phyloP scores from a whole-genome alignment of 768 basidiomycete species.

The Lactifluus volemus region DNA sequence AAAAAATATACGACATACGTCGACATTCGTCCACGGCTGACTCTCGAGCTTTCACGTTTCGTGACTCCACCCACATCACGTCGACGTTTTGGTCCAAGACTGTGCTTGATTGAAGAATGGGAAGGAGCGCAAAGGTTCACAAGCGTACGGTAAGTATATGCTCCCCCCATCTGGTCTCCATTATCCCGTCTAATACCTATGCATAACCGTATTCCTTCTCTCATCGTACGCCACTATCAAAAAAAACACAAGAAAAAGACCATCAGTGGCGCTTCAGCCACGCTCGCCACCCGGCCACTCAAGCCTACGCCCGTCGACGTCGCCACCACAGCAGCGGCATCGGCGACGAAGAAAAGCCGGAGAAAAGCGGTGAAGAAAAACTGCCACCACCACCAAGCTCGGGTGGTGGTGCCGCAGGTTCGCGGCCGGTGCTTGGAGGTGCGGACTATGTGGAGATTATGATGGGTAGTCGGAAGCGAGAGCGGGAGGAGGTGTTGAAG shows the following conservation, averaged over 20 bases:
- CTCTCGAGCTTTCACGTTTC: not conserved
- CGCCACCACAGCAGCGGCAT: slow-evolving; percentile 13
- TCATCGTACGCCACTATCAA: not conserved
- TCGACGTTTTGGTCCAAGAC: not conserved
- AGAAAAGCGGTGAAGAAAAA: slow-evolving; percentile 23
- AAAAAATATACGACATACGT: not conserved
- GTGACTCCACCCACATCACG: not conserved
- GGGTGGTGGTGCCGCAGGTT: slow-evolving; percentile 9
- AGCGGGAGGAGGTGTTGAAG: slow-evolving; percentile 56
- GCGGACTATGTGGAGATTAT: slow-evolving; percentile 71
- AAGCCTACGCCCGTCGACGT: slow-evolving; percentile 10
- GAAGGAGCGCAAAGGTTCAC: slow-evolving; percentile 57
- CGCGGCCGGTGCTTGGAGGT: slow-evolving; percentile 45
- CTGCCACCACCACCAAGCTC: slow-evolving; percentile 16
- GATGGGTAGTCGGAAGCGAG: slow-evolving; percentile 63
- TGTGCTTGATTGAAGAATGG: slow-evolving; percentile 32
- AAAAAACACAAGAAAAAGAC: slow-evolving; percentile 23
- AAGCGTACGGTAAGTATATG: slow-evolving; percentile 43
- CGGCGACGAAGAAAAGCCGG: slow-evolving; percentile 33
- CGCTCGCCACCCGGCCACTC: slow-evolving; percentile 5
- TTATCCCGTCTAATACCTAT: not conserved
- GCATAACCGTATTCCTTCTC: too few species aligned
- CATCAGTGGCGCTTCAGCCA: not conserved
- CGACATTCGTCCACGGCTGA: not conserved
- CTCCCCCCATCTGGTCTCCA: not conserved